phyloP scores from a whole-genome alignment of 2,329 filamentous ascomycete species.

The Iodosphaeria phyllophila region DNA sequence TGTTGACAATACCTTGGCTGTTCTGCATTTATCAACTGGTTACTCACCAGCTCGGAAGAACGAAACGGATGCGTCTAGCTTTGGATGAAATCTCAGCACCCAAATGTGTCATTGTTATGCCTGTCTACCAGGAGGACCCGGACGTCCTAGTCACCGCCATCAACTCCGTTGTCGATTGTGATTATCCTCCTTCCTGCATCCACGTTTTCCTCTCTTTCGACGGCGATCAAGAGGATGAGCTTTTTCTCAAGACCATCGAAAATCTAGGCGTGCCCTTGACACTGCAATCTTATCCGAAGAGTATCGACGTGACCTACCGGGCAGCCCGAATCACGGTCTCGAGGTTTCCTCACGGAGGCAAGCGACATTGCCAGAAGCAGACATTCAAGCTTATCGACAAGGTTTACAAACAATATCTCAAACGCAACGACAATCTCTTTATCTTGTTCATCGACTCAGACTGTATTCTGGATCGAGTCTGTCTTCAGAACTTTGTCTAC shows the following conservation, averaged over 20 bases:
- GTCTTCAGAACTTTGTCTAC: constrained; percentile 94
- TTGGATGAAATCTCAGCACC: constrained; percentile 74
- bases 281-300: constrained; percentile 63
- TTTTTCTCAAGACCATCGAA: constrained; percentile 74
- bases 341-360: constrained; percentile 82
- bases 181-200: constrained; percentile 81
- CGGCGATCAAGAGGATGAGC: constrained; percentile 70
- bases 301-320: constrained; percentile 77
- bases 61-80: constrained; percentile 64
- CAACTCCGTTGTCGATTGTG: constrained; percentile 82
- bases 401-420: constrained; percentile 74
- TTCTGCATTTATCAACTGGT: constrained; percentile 86
- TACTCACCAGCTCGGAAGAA: constrained; percentile 68
- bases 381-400: constrained; percentile 89
- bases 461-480: constrained; percentile 79
- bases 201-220: constrained; percentile 95
- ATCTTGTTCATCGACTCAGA: constrained; percentile 96
- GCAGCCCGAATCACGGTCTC: constrained; percentile 76
- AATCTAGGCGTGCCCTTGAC: constrained; percentile 66
- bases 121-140: constrained; percentile 83
- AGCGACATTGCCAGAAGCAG: constrained; percentile 81
- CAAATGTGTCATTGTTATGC: constrained; percentile 93
- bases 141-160: constrained; percentile 70
- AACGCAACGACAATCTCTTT: constrained; percentile 79
- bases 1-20: constrained; percentile 78